These are phyloP conservation scores for Penicillium polonicum DNA, from an alignment of 2,329 filamentous ascomycete species.

Conservation along the genomic window DNA sequence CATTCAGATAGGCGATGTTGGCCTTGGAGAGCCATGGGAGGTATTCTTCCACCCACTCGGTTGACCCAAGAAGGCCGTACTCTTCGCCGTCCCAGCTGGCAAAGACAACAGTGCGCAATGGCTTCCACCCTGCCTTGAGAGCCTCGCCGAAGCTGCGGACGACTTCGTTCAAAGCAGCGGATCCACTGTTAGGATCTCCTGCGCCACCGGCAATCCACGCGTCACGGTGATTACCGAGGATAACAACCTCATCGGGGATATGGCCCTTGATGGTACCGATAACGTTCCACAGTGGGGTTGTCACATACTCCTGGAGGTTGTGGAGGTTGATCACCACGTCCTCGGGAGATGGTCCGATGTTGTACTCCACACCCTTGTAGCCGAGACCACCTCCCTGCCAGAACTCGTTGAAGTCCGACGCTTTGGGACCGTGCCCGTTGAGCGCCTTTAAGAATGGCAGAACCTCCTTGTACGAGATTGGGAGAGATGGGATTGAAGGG, in stretches of 20 bases:
- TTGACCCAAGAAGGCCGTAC: slow-evolving; percentile 81
- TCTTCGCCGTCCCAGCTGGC: slow-evolving; percentile 84
- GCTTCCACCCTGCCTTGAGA: slow-evolving; percentile 73
- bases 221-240: slow-evolving; percentile 90
- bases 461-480: slow-evolving; percentile 84
- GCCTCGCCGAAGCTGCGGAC: slow-evolving; percentile 72
- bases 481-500: slow-evolving; percentile 84
- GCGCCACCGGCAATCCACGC: slow-evolving; percentile 87
- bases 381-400: slow-evolving; percentile 73
- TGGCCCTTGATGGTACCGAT: slow-evolving; percentile 90
- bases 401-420: slow-evolving; percentile 67
- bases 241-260: slow-evolving; percentile 77
- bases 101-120: slow-evolving; percentile 86
- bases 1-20: slow-evolving; percentile 80
- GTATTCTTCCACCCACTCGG: slow-evolving; percentile 91
- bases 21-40: slow-evolving; percentile 73
- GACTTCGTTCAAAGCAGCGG: slow-evolving; percentile 74
- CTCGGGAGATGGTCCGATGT: slow-evolving; percentile 77
- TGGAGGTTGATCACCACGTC: slow-evolving; percentile 67
- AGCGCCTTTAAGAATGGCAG: slow-evolving; percentile 84
- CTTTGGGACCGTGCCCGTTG: slow-evolving; percentile 81
- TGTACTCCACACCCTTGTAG: slow-evolving; percentile 81
- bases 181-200: slow-evolving; percentile 79
- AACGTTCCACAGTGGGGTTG: slow-evolving; percentile 82
- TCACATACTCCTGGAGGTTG: slow-evolving; percentile 80